Conservation (phyloP, 2,329 filamentous ascomycete species). For the Diplocarpon mali region DNA sequence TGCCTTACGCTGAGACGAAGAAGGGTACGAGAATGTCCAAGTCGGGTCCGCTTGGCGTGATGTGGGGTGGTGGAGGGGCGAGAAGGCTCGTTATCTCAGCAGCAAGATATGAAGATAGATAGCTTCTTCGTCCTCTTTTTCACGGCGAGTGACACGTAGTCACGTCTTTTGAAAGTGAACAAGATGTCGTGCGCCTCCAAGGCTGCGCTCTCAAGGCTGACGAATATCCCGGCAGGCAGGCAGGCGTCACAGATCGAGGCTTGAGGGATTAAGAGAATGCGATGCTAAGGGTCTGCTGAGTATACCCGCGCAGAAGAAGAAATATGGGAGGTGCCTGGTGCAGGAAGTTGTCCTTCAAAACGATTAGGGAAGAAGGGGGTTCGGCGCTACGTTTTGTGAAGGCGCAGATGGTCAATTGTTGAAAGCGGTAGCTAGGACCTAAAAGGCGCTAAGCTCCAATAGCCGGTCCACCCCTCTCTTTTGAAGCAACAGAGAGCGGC, state of each 20-base stretch:
- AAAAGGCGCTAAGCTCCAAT: neutral
- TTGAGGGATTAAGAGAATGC: neutral
- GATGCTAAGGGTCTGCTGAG: no score
- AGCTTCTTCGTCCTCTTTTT: neutral
- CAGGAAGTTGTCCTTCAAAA: neutral
- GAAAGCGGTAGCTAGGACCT: neutral
- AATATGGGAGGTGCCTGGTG: neutral
- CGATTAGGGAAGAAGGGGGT: no score
- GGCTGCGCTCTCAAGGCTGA: constrained; percentile 1
- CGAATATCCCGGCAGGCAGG: neutral
- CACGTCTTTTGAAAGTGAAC: neutral
- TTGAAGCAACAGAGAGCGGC: neutral
- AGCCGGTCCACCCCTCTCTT: neutral
- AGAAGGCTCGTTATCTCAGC: neutral
- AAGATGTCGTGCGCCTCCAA: neutral
- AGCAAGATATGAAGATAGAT: neutral
- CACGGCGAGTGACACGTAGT: neutral
- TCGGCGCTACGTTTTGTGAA: no score
- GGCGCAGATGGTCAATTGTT: neutral
- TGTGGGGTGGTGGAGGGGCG: constrained; percentile 3
- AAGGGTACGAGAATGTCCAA: neutral
- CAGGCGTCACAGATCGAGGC: neutral
- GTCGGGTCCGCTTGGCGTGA: neutral
- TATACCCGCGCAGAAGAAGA: neutral
- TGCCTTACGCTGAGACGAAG: neutral